Conservation (phyloP, 164 flowering plant genomes). For the Stephania cephalantha region DNA sequence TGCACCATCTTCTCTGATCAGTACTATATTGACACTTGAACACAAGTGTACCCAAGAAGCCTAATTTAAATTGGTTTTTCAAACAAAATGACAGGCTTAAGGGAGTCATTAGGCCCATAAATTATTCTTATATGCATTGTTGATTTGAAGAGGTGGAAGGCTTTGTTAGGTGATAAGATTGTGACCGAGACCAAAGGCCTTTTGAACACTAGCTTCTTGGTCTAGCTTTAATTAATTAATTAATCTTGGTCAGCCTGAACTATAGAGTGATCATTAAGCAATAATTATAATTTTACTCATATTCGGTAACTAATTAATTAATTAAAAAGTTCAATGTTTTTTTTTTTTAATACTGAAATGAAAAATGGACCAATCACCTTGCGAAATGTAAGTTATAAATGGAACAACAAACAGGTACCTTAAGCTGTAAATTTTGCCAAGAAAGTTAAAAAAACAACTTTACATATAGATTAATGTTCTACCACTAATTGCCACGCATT, state of each 20-base stretch:
- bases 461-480: too few species aligned
- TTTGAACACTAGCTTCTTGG: neutral
- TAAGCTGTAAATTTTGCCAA: too few species aligned
- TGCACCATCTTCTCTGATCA: neutral
- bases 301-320: neutral
- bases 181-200: neutral
- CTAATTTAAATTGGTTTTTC: neutral
- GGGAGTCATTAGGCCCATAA: neutral
- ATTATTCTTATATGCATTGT: neutral
- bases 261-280: neutral
- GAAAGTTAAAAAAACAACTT: too few species aligned
- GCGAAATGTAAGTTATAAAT: too few species aligned
- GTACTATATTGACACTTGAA: neutral
- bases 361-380: too few species aligned
- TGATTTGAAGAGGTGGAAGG: neutral
- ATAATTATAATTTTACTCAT: too few species aligned
- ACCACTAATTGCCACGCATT: too few species aligned
- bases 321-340: too few species aligned
- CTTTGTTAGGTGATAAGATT: neutral
- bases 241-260: neutral
- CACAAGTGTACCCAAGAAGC: neutral
- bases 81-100: slow-evolving; percentile 7
- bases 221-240: neutral
- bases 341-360: too few species aligned
- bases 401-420: too few species aligned